A percentile compares a stretch with the other conserved stretches of the same genome.
Evolutionary conservation across 2,329 filamentous ascomycete genomes (phyloP).

Genomic region (Aspergillus spinulosporus): DNA sequence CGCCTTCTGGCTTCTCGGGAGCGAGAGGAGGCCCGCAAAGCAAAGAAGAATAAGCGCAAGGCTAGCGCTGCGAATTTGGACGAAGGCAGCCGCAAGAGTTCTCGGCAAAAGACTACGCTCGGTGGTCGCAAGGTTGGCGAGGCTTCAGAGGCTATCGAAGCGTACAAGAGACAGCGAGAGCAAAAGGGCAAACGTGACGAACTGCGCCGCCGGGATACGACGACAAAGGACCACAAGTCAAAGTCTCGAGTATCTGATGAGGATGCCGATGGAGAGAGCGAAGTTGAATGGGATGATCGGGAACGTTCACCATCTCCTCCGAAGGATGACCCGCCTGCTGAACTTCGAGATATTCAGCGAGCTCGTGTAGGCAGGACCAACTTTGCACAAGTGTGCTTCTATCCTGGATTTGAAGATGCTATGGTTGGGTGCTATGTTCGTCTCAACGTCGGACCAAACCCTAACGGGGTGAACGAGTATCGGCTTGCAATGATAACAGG

Average conservation of each 20-base stretch:
- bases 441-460: slow-evolving; percentile 77
- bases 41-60: slow-evolving; percentile 67
- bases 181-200: slow-evolving; percentile 56
- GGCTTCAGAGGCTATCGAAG: slow-evolving; percentile 71
- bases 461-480: slow-evolving; percentile 74
- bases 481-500: slow-evolving; percentile 87
- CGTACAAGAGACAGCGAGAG: slow-evolving; percentile 62
- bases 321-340: slow-evolving; percentile 68
- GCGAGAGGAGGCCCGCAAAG: slow-evolving; percentile 56
- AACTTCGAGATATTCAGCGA: slow-evolving; percentile 79
- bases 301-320: slow-evolving; percentile 51
- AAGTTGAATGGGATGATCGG: slow-evolving; percentile 72
- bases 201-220: slow-evolving; percentile 45
- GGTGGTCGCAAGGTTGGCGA: slow-evolving; percentile 68
- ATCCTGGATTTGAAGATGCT: slow-evolving; percentile 79
- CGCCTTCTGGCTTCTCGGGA: slow-evolving; percentile 71
- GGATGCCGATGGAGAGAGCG: slow-evolving; percentile 70
- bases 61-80: slow-evolving; percentile 76
- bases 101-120: slow-evolving; percentile 68
- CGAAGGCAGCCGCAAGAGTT: slow-evolving; percentile 71
- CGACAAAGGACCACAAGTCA: slow-evolving; percentile 56
- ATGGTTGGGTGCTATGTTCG: slow-evolving; percentile 84
- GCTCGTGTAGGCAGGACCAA: slow-evolving; percentile 80
- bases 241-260: slow-evolving; percentile 64
- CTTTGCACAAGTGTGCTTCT: slow-evolving; percentile 90